Conservation (phyloP, 1,139 yeast genomes). For the Wickerhamiella pararugosa region DNA sequence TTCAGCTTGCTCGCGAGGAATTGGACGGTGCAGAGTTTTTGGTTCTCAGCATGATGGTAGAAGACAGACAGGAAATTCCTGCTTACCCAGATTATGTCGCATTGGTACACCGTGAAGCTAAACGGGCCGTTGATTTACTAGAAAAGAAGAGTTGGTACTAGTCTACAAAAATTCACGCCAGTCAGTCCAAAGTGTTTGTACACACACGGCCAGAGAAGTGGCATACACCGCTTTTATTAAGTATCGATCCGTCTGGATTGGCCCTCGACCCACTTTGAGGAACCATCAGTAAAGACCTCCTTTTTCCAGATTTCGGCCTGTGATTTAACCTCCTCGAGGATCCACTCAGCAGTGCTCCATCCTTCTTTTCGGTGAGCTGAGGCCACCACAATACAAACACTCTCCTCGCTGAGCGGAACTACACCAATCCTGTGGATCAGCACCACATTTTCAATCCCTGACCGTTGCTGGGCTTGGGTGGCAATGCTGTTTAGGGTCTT, state of each 20-base stretch:
- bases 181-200: neutral
- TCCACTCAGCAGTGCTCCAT: constrained; percentile 32
- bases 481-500: constrained; percentile 26
- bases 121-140: constrained; percentile 12
- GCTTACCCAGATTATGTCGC: constrained; percentile 22
- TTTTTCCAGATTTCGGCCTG: constrained; percentile 36
- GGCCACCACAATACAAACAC: constrained; percentile 31
- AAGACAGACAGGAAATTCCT: constrained; percentile 38
- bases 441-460: constrained; percentile 27
- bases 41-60: constrained; percentile 49
- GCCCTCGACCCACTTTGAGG: constrained; percentile 20
- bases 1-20: constrained; percentile 52
- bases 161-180: neutral
- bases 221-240: neutral
- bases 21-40: constrained; percentile 47
- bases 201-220: neutral
- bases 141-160: constrained; percentile 12
- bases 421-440: constrained; percentile 32
- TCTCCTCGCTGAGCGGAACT: constrained; percentile 35
- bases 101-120: constrained; percentile 24
- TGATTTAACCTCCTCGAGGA: constrained; percentile 31
- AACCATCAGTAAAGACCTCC: constrained; percentile 30
- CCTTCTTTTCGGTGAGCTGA: constrained; percentile 34
- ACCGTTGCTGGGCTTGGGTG: constrained; percentile 19
- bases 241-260: neutral